These are phyloP conservation scores for Aegilops umbellulata DNA, from an alignment of 176 grass and related monocot species.

Conservation along the genomic window DNA sequence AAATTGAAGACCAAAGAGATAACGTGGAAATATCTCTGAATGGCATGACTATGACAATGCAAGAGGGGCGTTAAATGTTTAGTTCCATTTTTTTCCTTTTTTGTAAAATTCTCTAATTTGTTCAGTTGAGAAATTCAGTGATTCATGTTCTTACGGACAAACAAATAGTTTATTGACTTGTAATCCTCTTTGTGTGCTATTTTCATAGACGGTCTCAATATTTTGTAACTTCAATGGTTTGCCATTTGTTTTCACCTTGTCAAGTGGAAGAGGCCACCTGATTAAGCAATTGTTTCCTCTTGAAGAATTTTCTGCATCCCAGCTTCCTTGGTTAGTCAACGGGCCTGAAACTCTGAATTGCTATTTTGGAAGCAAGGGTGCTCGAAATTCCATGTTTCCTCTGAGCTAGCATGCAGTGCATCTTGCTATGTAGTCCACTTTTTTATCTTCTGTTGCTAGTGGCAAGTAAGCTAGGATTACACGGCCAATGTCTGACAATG, in stretches of 20 bases:
- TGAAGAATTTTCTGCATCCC: not conserved
- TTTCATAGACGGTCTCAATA: not conserved
- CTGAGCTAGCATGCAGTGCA: not conserved
- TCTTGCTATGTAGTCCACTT: not conserved
- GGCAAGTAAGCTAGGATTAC: not conserved
- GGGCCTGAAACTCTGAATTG: not conserved
- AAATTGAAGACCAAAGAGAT: not conserved
- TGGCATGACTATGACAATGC: not conserved
- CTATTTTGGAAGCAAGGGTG: not conserved
- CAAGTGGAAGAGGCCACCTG: not conserved
- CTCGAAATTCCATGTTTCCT: not conserved
- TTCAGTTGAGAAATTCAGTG: not conserved
- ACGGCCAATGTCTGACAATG: not conserved
- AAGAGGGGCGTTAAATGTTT: slow-evolving; percentile 15
- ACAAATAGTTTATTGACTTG: not conserved
- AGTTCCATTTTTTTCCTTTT: not conserved
- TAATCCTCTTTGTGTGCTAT: not conserved
- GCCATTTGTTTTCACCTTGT: too few relatives aligned
- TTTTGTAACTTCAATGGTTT: not conserved
- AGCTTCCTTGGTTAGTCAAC: not conserved
- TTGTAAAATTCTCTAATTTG: not conserved
- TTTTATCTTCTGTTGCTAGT: not conserved
- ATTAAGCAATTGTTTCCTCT: not conserved
- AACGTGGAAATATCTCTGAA: not conserved
- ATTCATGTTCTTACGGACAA: not conserved